Percentiles rank a stretch among this genome's conserved stretches.
Conservation (phyloP, 2,329 filamentous ascomycete genomes). For the Pseudocercospora fijiensis region DNA sequence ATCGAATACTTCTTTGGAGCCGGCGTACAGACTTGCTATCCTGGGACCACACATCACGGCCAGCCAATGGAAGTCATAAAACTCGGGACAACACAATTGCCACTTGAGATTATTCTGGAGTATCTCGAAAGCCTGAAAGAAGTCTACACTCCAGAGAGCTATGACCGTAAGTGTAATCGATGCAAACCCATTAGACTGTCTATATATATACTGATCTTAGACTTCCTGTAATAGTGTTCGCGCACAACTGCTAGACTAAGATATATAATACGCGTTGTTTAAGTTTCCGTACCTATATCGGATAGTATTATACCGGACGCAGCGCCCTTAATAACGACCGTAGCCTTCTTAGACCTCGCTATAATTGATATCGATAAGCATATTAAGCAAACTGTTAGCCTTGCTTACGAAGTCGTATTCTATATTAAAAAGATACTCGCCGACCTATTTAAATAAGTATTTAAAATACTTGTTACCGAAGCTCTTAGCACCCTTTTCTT, state of each 20-base stretch:
- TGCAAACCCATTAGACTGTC: too few species aligned
- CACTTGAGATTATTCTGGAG: constrained; percentile 77
- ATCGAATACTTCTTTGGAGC: constrained; percentile 89
- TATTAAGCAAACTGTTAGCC: constrained; percentile 19
- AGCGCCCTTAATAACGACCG: constrained; percentile 17
- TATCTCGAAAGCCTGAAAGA: constrained; percentile 81
- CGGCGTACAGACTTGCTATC: constrained; percentile 76
- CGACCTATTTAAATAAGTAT: constrained; percentile 17
- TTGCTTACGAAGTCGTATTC: constrained; percentile 17
- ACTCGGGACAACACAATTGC: constrained; percentile 75
- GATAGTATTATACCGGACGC: constrained; percentile 21
- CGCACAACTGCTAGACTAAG: constrained; percentile 13
- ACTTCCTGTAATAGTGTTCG: background rate
- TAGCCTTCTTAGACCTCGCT: constrained; percentile 30
- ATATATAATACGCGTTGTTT: constrained; percentile 19
- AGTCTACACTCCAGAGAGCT: constrained; percentile 76
- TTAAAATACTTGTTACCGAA: constrained; percentile 18
- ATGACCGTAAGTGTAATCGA: constrained; percentile 55
- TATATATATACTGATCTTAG: background rate
- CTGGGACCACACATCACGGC: constrained; percentile 84
- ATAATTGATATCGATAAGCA: constrained; percentile 33
- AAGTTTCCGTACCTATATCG: constrained; percentile 19
- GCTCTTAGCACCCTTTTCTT: constrained; percentile 19
- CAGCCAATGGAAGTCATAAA: constrained; percentile 72
- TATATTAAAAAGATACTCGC: constrained; percentile 30